Conservation (phyloP, 108 stramenopile genomes). For the Parmales sp. region DNA sequence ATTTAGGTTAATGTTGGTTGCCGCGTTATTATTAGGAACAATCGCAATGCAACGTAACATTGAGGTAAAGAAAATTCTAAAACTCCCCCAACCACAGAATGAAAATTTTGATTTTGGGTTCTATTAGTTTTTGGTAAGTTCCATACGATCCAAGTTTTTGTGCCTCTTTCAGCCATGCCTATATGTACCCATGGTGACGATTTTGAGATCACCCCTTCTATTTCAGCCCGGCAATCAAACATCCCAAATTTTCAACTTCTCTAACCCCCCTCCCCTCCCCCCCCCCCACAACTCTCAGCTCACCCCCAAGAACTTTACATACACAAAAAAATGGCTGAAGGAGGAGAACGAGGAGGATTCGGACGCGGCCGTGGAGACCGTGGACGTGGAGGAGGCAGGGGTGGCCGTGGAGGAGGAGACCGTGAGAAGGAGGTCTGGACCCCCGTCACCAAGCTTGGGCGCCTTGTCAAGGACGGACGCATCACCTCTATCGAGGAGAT, state of each 20-base stretch:
- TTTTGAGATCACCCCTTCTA: neutral
- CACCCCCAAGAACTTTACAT: neutral
- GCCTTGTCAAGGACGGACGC: conserved; percentile 99
- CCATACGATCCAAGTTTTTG: neutral
- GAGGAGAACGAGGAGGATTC: conserved; percentile 49
- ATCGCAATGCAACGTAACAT: no score
- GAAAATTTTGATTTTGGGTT: no score
- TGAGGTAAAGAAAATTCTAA: no score
- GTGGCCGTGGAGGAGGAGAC: conserved; percentile 73
- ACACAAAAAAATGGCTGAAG: conserved; percentile 32
- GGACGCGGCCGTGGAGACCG: conserved; percentile 36
- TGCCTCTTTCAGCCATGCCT: neutral
- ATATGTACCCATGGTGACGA: no score
- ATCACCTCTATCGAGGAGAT: conserved; percentile 97
- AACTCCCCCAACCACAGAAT: no score
- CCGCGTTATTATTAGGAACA: no score
- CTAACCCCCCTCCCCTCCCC: neutral
- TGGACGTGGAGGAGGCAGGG: conserved; percentile 53
- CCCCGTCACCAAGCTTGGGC: conserved; percentile 99
- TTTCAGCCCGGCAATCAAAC: neutral
- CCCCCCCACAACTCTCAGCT: neutral
- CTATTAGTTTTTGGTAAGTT: neutral
- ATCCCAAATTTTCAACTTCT: neutral
- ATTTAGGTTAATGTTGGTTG: no score
- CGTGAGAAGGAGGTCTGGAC: conserved; percentile 88